A percentile compares a stretch with the other conserved stretches of the same genome.
These are phyloP conservation scores for Beta lomatogona DNA, from an alignment of 179 eudicot genomes.

Conservation along the genomic window DNA sequence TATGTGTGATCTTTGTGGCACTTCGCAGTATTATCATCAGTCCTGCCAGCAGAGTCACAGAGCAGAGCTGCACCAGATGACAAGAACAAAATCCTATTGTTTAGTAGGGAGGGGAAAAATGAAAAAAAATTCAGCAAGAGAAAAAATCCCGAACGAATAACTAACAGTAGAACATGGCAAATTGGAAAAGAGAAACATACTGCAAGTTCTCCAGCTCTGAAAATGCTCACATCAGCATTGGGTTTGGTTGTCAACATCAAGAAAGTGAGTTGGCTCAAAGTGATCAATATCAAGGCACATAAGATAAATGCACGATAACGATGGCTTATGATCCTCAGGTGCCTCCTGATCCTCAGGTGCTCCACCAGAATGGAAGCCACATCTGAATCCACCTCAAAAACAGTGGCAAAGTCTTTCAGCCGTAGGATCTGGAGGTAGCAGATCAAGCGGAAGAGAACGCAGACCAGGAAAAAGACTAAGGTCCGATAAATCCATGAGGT, in stretches of 20 bases:
- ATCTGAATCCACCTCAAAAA: conserved; percentile 72
- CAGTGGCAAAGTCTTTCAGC: conserved; percentile 74
- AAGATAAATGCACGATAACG: conserved; percentile 70
- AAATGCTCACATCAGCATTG: not conserved
- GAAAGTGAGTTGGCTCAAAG: conserved; percentile 64
- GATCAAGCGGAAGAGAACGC: conserved; percentile 82
- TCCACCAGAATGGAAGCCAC: conserved; percentile 66
- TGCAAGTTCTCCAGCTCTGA: too few relatives aligned
- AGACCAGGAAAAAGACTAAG: conserved; percentile 78
- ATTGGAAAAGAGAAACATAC: too few relatives aligned
- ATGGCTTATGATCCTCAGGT: conserved; percentile 79
- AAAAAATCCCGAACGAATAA: too few relatives aligned
- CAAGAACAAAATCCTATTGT: not conserved
- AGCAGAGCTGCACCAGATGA: conserved; percentile 54
- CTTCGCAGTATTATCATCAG: conserved; percentile 70
- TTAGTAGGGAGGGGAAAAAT: too few relatives aligned
- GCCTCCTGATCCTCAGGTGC: conserved; percentile 83
- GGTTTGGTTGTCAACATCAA: conserved; percentile 62
- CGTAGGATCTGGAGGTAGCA: conserved; percentile 92
- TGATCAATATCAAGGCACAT: conserved; percentile 59
- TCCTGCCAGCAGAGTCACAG: conserved; percentile 74
- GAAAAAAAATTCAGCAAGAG: too few relatives aligned
- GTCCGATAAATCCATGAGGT: conserved; percentile 87
- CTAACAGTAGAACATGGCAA: not conserved
- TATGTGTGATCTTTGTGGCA: conserved; percentile 91